Conservation (phyloP, 139 green algal genomes). For the Picochlorum sp. region DNA sequence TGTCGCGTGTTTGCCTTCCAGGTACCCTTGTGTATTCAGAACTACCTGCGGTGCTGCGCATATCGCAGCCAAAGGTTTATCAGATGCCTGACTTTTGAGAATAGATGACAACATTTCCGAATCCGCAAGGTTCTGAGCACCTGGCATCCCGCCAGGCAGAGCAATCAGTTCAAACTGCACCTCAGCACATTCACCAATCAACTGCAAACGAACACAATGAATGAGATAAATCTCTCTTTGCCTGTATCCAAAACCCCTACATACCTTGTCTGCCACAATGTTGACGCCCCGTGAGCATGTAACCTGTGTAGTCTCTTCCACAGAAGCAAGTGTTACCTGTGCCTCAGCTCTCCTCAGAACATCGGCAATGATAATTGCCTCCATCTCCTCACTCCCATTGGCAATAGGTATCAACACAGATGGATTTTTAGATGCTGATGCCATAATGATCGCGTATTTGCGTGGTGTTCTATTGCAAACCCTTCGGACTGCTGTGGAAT, state of each 20-base stretch:
- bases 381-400: conserved; percentile 84
- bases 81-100: conserved; percentile 25
- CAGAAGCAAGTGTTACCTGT: conserved; percentile 67
- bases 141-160: conserved; percentile 87
- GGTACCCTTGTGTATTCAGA: conserved; percentile 63
- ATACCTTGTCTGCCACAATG: conserved; percentile 66
- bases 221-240: background rate
- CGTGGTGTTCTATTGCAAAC: no score
- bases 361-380: conserved; percentile 80
- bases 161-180: conserved; percentile 76
- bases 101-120: conserved; percentile 42
- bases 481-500: no score
- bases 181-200: conserved; percentile 35
- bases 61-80: conserved; percentile 72
- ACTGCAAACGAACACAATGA: background rate
- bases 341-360: conserved; percentile 77
- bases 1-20: conserved; percentile 69
- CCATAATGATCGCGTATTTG: background rate
- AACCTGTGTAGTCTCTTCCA: conserved; percentile 53
- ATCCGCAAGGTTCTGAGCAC: conserved; percentile 80
- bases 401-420: conserved; percentile 73
- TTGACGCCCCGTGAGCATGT: conserved; percentile 61
- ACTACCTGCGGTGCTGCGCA: conserved; percentile 90
- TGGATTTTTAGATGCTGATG: conserved; percentile 26
- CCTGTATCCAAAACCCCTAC: conserved; percentile 9